A percentile compares a stretch with the other conserved stretches of the same genome.
Evolutionary conservation across 208 protist genomes (phyloP).

Genomic region (Leishmania braziliensis): DNA sequence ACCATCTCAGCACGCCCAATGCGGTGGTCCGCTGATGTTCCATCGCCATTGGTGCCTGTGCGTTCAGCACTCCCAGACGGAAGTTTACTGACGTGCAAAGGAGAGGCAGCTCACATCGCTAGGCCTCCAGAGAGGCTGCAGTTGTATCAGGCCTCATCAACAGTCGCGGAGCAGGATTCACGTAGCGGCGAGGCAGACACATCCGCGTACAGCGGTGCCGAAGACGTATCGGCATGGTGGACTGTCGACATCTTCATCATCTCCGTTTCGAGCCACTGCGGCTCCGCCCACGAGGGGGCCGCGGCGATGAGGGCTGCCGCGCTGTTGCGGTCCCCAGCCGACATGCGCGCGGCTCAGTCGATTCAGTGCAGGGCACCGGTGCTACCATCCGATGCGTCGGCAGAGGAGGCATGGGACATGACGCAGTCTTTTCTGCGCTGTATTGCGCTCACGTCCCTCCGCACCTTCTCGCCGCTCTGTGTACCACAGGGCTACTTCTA

Average conservation of each 20-base stretch:
- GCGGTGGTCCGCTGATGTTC: not conserved
- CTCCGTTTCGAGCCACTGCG: not conserved
- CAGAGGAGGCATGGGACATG: slow-evolving; percentile 20
- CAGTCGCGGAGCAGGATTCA: not conserved
- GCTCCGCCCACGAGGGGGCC: slow-evolving; percentile 8
- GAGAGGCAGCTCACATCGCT: not conserved
- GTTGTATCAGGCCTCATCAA: not conserved
- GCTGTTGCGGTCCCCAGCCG: slow-evolving; percentile 18
- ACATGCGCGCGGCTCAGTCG: slow-evolving; percentile 25
- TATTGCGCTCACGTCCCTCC: slow-evolving; percentile 20
- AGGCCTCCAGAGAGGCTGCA: not conserved
- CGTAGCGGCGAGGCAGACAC: not conserved
- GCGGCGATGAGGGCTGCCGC: not conserved
- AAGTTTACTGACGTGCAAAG: not conserved
- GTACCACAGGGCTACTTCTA: slow-evolving; percentile 43
- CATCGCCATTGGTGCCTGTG: not conserved
- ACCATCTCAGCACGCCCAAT: not conserved
- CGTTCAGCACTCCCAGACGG: not conserved
- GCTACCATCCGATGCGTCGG: slow-evolving; percentile 23
- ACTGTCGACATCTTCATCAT: slow-evolving; percentile 27
- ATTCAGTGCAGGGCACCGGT: slow-evolving; percentile 32
- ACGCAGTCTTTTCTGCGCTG: slow-evolving; percentile 35
- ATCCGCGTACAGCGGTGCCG: not conserved
- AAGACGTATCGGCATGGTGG: slow-evolving; percentile 22
- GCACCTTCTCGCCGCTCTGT: slow-evolving; percentile 12